Evolutionary conservation across 2,329 filamentous ascomycete genomes (phyloP).

Genomic region (Penicillium psychrosexuale): DNA sequence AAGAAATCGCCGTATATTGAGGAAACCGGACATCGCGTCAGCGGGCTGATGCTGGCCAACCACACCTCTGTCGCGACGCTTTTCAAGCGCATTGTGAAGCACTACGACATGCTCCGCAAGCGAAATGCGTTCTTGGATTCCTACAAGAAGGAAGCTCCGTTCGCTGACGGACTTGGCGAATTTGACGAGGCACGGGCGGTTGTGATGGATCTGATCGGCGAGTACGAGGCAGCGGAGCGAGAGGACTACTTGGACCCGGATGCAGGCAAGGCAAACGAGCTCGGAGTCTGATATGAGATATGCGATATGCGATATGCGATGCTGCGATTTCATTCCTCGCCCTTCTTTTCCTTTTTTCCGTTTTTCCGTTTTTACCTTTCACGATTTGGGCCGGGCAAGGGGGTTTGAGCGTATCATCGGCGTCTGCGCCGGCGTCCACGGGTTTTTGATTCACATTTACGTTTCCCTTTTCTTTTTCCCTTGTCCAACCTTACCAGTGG

Average conservation of each 20-base stretch:
- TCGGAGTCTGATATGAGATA: constrained; percentile 22
- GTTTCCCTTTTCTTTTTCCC: not conserved
- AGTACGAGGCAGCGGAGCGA: constrained; percentile 94
- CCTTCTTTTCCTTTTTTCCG: not conserved
- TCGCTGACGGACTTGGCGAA: constrained; percentile 85
- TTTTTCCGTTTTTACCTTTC: constrained; percentile 4
- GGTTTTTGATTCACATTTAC: not conserved
- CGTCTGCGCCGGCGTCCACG: constrained; percentile 14
- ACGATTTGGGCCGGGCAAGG: constrained; percentile 17
- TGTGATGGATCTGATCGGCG: constrained; percentile 82
- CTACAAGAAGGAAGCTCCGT: constrained; percentile 94
- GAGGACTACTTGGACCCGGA: constrained; percentile 84
- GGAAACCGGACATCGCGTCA: constrained; percentile 82
- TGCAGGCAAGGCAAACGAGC: constrained; percentile 46
- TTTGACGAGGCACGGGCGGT: constrained; percentile 94
- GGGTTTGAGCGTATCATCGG: constrained; percentile 23
- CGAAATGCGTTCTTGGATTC: constrained; percentile 94
- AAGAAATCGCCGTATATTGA: constrained; percentile 95
- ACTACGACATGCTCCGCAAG: constrained; percentile 92
- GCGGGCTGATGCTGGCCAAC: constrained; percentile 95
- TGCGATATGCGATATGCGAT: constrained; percentile 11
- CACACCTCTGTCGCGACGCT: constrained; percentile 96
- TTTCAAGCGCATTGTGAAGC: constrained; percentile 88
- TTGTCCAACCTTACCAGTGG: not conserved
- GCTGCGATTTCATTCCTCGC: not conserved